Evolutionary conservation across 352 stramenopile genomes (phyloP).

Genomic region (Blastocystis sp.): DNA sequence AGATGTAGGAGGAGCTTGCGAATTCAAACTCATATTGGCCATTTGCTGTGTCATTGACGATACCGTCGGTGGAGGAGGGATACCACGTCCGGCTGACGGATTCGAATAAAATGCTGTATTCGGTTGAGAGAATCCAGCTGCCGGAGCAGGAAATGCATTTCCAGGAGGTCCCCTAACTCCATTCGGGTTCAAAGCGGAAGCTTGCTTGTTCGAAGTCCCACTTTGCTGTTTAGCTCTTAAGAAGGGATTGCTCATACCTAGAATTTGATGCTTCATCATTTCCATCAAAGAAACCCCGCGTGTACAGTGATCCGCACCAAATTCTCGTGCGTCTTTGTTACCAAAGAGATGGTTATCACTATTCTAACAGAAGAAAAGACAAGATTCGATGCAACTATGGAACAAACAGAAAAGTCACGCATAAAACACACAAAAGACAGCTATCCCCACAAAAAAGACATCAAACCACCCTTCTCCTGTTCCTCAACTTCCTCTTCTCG

Average conservation of each 20-base stretch:
- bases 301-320: slow-evolving; percentile 8
- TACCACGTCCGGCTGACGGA: neutral
- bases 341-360: slow-evolving; percentile 7
- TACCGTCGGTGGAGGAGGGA: slow-evolving; percentile 49
- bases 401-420: neutral
- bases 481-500: slow-evolving; percentile 37
- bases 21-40: slow-evolving; percentile 50
- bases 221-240: slow-evolving; percentile 1
- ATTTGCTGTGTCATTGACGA: slow-evolving; percentile 24
- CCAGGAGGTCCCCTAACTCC: neutral
- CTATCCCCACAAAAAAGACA: slow-evolving; percentile 61
- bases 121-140: neutral
- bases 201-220: neutral
- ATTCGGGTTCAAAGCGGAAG: neutral
- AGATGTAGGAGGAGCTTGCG: neutral
- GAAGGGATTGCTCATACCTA: slow-evolving; percentile 48
- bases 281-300: neutral
- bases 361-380: neutral
- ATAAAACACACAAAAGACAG: neutral
- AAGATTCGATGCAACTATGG: neutral
- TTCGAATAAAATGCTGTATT: slow-evolving; percentile 2
- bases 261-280: slow-evolving; percentile 35
- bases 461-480: slow-evolving; percentile 6
- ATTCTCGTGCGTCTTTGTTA: slow-evolving; percentile 1
- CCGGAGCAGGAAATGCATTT: neutral